Evolutionary conservation across 2,329 filamentous ascomycete genomes (phyloP).

Genomic region (Tothia fuscella): DNA sequence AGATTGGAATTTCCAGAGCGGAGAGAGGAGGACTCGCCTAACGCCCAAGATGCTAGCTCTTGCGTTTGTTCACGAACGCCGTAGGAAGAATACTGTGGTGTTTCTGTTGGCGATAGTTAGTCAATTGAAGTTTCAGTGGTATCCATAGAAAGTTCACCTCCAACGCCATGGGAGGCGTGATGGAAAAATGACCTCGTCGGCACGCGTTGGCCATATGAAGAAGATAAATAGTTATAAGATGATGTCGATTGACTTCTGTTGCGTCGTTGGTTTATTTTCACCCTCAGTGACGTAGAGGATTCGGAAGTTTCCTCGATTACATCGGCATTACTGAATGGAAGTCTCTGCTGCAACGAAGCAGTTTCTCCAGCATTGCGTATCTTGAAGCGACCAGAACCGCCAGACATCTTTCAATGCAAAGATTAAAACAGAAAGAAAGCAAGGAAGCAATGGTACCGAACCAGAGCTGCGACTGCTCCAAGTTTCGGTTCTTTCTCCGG

Average conservation of each 20-base stretch:
- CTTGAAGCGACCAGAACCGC: too few relatives aligned
- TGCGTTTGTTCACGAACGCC: slow-evolving; percentile 78
- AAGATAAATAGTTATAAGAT: slow-evolving; percentile 11
- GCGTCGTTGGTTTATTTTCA: background rate
- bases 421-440: too few relatives aligned
- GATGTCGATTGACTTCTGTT: background rate
- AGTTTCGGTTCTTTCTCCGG: too few relatives aligned
- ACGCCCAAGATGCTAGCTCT: slow-evolving; percentile 70
- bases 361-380: background rate
- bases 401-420: too few relatives aligned
- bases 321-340: slow-evolving; percentile 10
- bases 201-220: slow-evolving; percentile 28
- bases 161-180: slow-evolving; percentile 44
- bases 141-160: background rate
- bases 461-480: too few relatives aligned
- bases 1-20: slow-evolving; percentile 14
- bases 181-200: slow-evolving; percentile 63
- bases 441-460: too few relatives aligned
- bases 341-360: slow-evolving; percentile 8
- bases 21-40: slow-evolving; percentile 31
- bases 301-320: slow-evolving; percentile 6
- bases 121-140: slow-evolving; percentile 26
- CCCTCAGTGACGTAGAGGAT: slow-evolving; percentile 3
- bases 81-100: slow-evolving; percentile 58
- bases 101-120: slow-evolving; percentile 46